phyloP scores from a whole-genome alignment of 129 eudicot species.

The Artemisia annua region DNA sequence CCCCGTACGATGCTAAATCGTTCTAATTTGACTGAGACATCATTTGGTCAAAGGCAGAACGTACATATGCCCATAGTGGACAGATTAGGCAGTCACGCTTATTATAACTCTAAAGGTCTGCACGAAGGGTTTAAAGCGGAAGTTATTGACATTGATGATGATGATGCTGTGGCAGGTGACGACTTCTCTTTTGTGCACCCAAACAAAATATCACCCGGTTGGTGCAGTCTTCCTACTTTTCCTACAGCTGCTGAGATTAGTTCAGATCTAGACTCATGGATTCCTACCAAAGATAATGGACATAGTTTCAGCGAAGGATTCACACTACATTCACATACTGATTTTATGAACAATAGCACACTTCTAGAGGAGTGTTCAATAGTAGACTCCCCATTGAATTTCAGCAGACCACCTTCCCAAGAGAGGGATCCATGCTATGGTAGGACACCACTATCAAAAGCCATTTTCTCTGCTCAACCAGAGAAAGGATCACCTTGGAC shows the following conservation, averaged over 20 bases:
- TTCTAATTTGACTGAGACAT: slow-evolving; percentile 27
- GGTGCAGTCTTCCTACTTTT: slow-evolving; percentile 45
- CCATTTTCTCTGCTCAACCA: slow-evolving; percentile 51
- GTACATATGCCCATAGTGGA: slow-evolving; percentile 26
- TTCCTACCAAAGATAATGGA: slow-evolving; percentile 32
- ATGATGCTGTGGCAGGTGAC: slow-evolving; percentile 34
- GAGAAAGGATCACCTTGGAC: slow-evolving; percentile 94
- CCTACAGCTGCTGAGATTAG: slow-evolving; percentile 46
- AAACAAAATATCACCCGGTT: slow-evolving; percentile 35
- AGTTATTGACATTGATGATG: slow-evolving; percentile 65
- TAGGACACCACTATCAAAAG: slow-evolving; percentile 76
- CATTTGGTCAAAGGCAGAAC: slow-evolving; percentile 36
- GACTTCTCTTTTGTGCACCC: slow-evolving; percentile 31
- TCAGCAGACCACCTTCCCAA: slow-evolving; percentile 23
- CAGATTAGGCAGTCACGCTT: slow-evolving; percentile 22
- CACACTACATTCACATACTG: slow-evolving; percentile 28
- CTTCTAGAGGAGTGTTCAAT: slow-evolving; percentile 28
- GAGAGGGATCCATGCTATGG: slow-evolving; percentile 31
- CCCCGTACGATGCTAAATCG: slow-evolving; percentile 25
- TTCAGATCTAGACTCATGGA: slow-evolving; percentile 47
- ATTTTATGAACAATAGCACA: slow-evolving; percentile 13
- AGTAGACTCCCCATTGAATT: slow-evolving; percentile 31
- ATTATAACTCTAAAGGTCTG: slow-evolving; percentile 24
- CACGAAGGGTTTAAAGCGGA: slow-evolving; percentile 53
- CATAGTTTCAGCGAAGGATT: slow-evolving; percentile 34